Evolutionary conservation across 2,329 filamentous ascomycete species (phyloP).

Genomic region (Venturia nashicola): DNA sequence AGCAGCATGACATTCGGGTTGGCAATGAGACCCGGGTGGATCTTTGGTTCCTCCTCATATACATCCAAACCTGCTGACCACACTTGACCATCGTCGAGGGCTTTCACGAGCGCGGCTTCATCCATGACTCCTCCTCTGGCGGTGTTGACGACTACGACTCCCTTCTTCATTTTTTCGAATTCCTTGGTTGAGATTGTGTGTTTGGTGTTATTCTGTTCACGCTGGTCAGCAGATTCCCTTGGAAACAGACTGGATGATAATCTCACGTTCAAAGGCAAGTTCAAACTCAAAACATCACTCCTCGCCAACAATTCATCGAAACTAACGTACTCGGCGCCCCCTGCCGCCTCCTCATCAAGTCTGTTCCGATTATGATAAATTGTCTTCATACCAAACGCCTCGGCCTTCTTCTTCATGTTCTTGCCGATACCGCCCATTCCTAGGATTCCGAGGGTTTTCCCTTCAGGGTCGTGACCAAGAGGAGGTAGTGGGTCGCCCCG

Average conservation of each 20-base stretch:
- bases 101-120: conserved; percentile 64
- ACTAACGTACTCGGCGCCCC: conserved; percentile 52
- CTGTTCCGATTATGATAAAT: conserved; percentile 61
- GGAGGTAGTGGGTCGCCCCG: conserved; percentile 42
- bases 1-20: conserved; percentile 64
- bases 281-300: conserved; percentile 69
- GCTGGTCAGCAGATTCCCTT: neutral
- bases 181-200: conserved; percentile 63
- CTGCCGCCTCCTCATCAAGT: conserved; percentile 42
- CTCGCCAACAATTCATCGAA: conserved; percentile 60
- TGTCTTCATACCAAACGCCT: conserved; percentile 63
- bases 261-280: conserved; percentile 69
- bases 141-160: conserved; percentile 69
- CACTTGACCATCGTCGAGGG: conserved; percentile 58
- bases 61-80: conserved; percentile 65
- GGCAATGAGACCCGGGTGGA: conserved; percentile 58
- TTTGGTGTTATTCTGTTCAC: conserved; percentile 45
- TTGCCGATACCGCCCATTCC: conserved; percentile 80
- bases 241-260: neutral
- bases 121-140: conserved; percentile 74
- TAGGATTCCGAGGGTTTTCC: conserved; percentile 67
- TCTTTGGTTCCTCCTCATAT: conserved; percentile 66
- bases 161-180: conserved; percentile 66
- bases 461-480: conserved; percentile 64
- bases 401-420: conserved; percentile 62